Conservation (phyloP, 140 eudicot genomes). For the Cichorium intybus region DNA sequence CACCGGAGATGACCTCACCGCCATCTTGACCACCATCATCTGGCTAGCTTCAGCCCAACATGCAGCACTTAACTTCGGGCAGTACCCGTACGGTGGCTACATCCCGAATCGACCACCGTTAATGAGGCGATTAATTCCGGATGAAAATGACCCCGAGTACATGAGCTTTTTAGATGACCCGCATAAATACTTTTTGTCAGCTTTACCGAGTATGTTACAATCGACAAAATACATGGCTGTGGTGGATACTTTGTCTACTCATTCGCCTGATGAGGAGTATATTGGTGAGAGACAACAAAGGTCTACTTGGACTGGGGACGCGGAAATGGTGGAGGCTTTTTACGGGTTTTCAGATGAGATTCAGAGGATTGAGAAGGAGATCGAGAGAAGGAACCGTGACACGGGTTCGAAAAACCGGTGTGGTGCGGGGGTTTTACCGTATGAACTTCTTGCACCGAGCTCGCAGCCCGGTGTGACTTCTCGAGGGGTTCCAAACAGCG, state of each 20-base stretch:
- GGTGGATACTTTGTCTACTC: constrained; percentile 85
- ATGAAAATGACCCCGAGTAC: constrained; percentile 73
- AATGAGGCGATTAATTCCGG: constrained; percentile 73
- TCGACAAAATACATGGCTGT: constrained; percentile 94
- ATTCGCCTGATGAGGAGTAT: constrained; percentile 93
- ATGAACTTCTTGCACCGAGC: constrained; percentile 87
- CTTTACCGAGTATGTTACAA: constrained; percentile 77
- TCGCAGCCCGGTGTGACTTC: constrained; percentile 93
- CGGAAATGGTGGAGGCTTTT: constrained; percentile 66
- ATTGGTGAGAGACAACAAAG: constrained; percentile 69
- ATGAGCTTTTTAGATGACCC: constrained; percentile 60
- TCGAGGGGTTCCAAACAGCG: constrained; percentile 94
- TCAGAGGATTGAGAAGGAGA: constrained; percentile 65
- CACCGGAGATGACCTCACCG: constrained; percentile 51
- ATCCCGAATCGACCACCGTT: constrained; percentile 85
- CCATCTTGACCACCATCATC: constrained; percentile 77
- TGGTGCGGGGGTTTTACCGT: constrained; percentile 93
- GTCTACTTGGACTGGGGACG: constrained; percentile 79
- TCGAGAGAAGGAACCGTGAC: constrained; percentile 61
- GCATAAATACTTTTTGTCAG: constrained; percentile 59
- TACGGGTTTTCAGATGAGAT: constrained; percentile 69
- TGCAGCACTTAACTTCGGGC: constrained; percentile 93
- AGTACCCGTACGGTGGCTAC: constrained; percentile 92
- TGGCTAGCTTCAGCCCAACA: constrained; percentile 97
- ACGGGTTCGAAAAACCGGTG: constrained; percentile 64